Conservation (phyloP, 2,329 filamentous ascomycete species). For the Calonectria naviculata region DNA sequence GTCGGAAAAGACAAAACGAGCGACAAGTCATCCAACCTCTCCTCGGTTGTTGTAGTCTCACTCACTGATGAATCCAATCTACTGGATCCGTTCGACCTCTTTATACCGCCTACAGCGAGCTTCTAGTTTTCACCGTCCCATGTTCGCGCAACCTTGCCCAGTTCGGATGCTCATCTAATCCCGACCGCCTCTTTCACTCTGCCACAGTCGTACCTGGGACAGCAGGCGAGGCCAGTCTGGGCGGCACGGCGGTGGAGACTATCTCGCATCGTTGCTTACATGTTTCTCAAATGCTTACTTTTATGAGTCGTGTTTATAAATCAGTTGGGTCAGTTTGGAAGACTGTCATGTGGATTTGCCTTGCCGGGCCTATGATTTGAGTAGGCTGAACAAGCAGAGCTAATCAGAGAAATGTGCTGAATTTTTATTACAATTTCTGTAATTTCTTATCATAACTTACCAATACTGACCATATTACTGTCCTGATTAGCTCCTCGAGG, state of each 20-base stretch:
- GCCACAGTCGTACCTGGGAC: slow-evolving; percentile 32
- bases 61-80: slow-evolving; percentile 16
- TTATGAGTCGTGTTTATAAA: background rate
- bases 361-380: too few relatives aligned
- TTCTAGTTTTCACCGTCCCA: background rate
- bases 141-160: slow-evolving; percentile 27
- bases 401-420: too few relatives aligned
- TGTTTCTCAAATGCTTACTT: background rate
- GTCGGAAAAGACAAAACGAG: slow-evolving; percentile 34
- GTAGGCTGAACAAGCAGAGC: too few relatives aligned
- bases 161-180: slow-evolving; percentile 4
- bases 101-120: slow-evolving; percentile 33
- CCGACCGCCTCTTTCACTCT: slow-evolving; percentile 24
- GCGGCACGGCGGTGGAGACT: slow-evolving; percentile 13
- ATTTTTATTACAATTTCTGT: too few relatives aligned
- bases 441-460: background rate
- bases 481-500: too few relatives aligned
- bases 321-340: background rate
- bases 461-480: background rate
- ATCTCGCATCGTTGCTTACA: slow-evolving; percentile 3
- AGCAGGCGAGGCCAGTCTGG: slow-evolving; percentile 6
- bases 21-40: slow-evolving; percentile 29
- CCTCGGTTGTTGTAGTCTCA: slow-evolving; percentile 32
- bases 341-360: background rate
- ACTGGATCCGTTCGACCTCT: slow-evolving; percentile 28